Evolutionary conservation across 192 early-diverging fungal genomes (phyloP).

Genomic region (Phlyctochytrium planicorne): DNA sequence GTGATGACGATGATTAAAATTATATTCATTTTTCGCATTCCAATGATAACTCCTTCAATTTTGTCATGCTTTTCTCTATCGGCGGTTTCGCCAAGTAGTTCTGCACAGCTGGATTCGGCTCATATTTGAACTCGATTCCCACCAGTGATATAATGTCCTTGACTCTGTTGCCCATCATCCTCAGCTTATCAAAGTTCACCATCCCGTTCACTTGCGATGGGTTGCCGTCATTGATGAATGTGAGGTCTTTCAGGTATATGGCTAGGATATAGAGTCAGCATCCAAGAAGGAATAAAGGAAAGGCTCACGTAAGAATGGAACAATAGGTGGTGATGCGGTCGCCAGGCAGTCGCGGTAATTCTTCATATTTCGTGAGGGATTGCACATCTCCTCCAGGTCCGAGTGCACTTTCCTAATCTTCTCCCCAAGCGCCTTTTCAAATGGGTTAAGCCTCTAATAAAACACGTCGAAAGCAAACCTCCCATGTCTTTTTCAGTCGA

Average conservation of each 20-base stretch:
- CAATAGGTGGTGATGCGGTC: constrained; percentile 49
- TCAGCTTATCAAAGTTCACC: constrained; percentile 65
- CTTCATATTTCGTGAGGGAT: constrained; percentile 64
- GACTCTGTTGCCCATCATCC: constrained; percentile 62
- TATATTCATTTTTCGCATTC: constrained; percentile 41
- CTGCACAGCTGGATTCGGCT: constrained; percentile 46
- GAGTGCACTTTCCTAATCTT: constrained; percentile 46
- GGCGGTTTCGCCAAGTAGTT: constrained; percentile 63
- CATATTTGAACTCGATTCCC: constrained; percentile 42
- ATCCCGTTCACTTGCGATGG: constrained; percentile 49
- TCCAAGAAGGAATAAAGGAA: constrained; percentile 1
- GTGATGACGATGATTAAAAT: constrained; percentile 35
- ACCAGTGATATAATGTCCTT: constrained; percentile 49
- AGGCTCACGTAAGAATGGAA: constrained; percentile 61
- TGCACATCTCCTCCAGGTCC: constrained; percentile 55
- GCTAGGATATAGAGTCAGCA: constrained; percentile 29
- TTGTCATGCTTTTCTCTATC: constrained; percentile 46
- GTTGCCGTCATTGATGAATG: constrained; percentile 68
- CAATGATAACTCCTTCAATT: constrained; percentile 55
- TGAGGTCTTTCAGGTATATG: constrained; percentile 62
- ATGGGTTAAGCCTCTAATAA: background rate
- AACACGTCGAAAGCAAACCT: constrained; percentile 28
- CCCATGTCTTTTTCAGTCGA: constrained; percentile 63
- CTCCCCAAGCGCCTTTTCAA: constrained; percentile 40
- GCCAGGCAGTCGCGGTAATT: constrained; percentile 49